Evolutionary conservation across 805 yeast genomes (phyloP), one percentile per base, ranked within the genome.

Genomic region (Starmera caribaea): DNA sequence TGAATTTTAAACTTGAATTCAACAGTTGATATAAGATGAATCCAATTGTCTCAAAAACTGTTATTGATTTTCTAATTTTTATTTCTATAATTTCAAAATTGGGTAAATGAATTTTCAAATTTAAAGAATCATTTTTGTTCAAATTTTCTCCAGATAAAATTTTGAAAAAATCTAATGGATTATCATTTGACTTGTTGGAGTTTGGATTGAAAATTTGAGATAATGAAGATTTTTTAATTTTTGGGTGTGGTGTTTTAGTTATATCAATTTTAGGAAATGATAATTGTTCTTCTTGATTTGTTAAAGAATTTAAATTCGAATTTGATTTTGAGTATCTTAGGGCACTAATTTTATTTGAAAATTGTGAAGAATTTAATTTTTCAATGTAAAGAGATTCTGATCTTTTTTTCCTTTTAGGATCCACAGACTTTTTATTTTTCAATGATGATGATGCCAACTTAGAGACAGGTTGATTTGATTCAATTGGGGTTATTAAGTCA

Each of bases 1-100:
- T 10, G 41, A 40, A 14, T 44, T 46, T 1, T 47, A 44, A 13
- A 35, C 36, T 2, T 36, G 30, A 6, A 21, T 42, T 35, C 2
- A 41, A 36, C 3, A 44, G 27, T 3, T 42, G 51, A 30, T 58
- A 58, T n/a, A 79, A 49, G 0, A 73, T 61, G 47, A 51, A 78
- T 0, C 84, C 85, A 34, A 79, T 70, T 4, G 77, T 64, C 38
- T 76, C 74, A 36, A 70, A 68, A 2, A 78, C 79, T 4, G 63
- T 58, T 8, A 63, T 69, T 15, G 63, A 63, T 3, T 54, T 51
- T 35, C 61, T 53, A 1, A 66, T 46, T 14, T 47, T 45, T 1
- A 68, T 16, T 2, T 33, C 40, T 9, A 62, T 16, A 1, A 54
- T 50, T 5, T 43, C 41, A 2, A 52, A 48, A 10, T 46, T 36